Conservation (phyloP, 2,329 filamentous ascomycete genomes). For the Coniella lustricola region DNA sequence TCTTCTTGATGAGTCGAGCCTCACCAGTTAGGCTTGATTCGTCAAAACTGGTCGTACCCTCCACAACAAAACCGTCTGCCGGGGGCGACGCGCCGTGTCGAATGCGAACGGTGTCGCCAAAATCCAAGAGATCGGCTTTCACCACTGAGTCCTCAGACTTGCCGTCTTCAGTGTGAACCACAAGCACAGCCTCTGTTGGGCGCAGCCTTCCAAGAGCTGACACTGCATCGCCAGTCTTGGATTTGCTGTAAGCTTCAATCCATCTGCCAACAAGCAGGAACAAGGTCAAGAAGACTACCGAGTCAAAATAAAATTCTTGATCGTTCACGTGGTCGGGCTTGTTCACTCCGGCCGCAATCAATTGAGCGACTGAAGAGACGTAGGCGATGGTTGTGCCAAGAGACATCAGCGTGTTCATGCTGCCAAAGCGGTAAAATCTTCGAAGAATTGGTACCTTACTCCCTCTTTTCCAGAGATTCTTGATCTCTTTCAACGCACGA, state of each 20-base stretch:
- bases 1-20: constrained; percentile 60
- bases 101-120: constrained; percentile 67
- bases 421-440: constrained; percentile 86
- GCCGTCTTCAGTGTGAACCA: constrained; percentile 38
- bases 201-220: constrained; percentile 70
- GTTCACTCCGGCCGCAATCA: constrained; percentile 55
- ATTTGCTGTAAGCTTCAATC: constrained; percentile 85
- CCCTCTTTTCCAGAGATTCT: constrained; percentile 66
- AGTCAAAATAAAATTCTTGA: constrained; percentile 74
- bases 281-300: constrained; percentile 83
- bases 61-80: constrained; percentile 65
- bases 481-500: constrained; percentile 71
- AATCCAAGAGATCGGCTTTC: constrained; percentile 64
- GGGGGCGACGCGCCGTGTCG: constrained; percentile 77
- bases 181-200: constrained; percentile 67
- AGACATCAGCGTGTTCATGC: constrained; percentile 93
- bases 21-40: constrained; percentile 87
- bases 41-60: constrained; percentile 65
- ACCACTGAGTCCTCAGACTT: constrained; percentile 34
- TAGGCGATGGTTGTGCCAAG: constrained; percentile 85
- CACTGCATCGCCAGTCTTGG: constrained; percentile 81
- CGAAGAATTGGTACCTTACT: constrained; percentile 67
- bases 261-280: constrained; percentile 72
- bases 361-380: constrained; percentile 69
- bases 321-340: constrained; percentile 33